Evolutionary conservation across 345 rosid species (phyloP).

Genomic region (Brassica incana): DNA sequence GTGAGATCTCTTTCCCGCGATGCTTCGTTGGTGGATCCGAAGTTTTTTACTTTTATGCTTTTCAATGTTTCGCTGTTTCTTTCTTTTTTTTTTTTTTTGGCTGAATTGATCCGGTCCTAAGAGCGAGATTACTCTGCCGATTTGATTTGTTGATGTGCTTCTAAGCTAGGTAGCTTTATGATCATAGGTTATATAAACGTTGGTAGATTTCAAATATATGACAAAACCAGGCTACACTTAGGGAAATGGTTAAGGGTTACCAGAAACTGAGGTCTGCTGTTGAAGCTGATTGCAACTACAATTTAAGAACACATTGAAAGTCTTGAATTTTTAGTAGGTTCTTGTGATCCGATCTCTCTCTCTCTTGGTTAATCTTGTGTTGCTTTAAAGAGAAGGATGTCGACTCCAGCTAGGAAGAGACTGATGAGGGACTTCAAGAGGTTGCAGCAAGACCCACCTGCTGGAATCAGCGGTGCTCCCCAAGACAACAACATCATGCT

Average conservation of each 20-base stretch:
- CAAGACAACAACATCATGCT: constrained; percentile 69
- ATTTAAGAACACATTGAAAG: neutral
- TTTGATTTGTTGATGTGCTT: neutral
- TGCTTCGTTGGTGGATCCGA: constrained; percentile 30
- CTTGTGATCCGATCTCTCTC: neutral
- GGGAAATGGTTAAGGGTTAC: neutral
- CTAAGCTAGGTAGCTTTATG: neutral
- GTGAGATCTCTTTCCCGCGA: constrained; percentile 24
- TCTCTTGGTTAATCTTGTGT: neutral
- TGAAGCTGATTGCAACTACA: neutral
- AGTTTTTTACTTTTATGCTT: neutral
- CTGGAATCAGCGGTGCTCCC: constrained; percentile 75
- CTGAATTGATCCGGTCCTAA: neutral
- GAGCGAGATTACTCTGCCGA: neutral
- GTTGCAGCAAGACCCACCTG: constrained; percentile 75
- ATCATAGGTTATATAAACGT: neutral
- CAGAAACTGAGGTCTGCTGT: neutral
- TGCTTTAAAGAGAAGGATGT: constrained; percentile 48
- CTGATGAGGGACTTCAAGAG: constrained; percentile 78
- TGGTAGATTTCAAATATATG: neutral
- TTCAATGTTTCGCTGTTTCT: neutral
- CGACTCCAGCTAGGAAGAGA: constrained; percentile 72
- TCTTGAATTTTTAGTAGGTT: neutral
- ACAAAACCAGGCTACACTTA: neutral
- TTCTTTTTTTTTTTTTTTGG: neutral